Evolutionary conservation across 495 filamentous ascomycete species (phyloP), one percentile per base, ranked within the genome.

Genomic region (Lepraria neglecta): DNA sequence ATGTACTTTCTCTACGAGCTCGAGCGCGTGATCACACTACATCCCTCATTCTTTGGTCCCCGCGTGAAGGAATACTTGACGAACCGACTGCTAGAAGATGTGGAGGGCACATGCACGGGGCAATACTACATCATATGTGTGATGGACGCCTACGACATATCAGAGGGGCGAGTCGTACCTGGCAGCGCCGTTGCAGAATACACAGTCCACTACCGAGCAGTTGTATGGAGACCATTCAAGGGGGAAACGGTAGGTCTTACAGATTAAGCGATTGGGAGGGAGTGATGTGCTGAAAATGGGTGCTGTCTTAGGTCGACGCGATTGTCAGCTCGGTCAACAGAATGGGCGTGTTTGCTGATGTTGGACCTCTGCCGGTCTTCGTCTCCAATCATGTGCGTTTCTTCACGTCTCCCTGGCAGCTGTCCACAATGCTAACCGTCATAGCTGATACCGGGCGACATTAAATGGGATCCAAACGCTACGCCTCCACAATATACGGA

Each of bases 1-100:
- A 98, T 97, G 94, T 98, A 97, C 73, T 98, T 98, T 78, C 87
- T 98, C 68, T 87, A 95, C 74, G 89, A 95, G 65, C 86, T 97
- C 71, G 90, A 95, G 76, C 90, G 91, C 68, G 82, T 86, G 65
- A 92, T 98, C 64, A 88, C 89, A 56, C 82, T 98, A 67, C 95
- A 98, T 72, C 94, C 94, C 38, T 97, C 94, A 30, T 97, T 91
- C 76, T 97, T 98, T 71, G 90, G 90, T 60, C 84, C 88, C 43
- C 88, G 91, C 67, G 91, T 96, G 80, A 85, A 89, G 57, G 87
- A 95, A 58, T 85, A 95, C 68, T 85, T 98, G 9, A 90, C 87
- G 45, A 84, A 85, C 56, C 87, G 91, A 64, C 84, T 98, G 19
- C 82, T 95, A 60, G 85, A 87, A 67, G 92, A 97, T 70, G 91